phyloP scores from a whole-genome alignment of 306 rosid genomes.

The Corylus avellana region DNA sequence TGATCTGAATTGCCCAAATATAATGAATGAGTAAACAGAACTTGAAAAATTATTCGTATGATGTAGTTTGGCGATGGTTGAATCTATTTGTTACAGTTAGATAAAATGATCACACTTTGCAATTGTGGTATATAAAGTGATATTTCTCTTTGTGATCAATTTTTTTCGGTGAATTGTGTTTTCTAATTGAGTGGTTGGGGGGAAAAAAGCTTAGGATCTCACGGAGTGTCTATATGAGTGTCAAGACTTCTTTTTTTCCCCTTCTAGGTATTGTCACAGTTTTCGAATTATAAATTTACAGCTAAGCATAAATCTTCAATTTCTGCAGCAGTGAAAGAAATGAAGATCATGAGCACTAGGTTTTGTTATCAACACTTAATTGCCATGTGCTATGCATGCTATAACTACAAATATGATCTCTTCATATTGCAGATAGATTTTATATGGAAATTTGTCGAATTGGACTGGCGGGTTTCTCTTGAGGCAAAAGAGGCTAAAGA shows the following conservation, averaged over 20 bases:
- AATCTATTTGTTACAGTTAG: neutral
- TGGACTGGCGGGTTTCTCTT: constrained; percentile 17
- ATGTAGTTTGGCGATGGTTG: neutral
- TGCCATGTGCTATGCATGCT: neutral
- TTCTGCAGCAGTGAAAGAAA: neutral
- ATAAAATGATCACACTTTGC: neutral
- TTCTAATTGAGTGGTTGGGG: neutral
- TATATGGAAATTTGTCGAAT: constrained; percentile 4
- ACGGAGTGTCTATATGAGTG: neutral
- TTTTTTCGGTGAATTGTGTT: neutral
- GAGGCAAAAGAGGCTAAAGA: neutral
- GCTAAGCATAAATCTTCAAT: neutral
- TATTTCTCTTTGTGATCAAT: neutral
- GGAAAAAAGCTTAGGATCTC: neutral
- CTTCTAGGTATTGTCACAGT: neutral
- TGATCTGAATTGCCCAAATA: neutral
- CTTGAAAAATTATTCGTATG: neutral
- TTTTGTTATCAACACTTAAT: neutral
- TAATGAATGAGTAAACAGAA: neutral
- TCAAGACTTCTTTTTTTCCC: neutral
- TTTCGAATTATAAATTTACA: neutral
- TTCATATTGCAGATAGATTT: constrained; percentile 20
- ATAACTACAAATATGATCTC: neutral
- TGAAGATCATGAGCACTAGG: neutral
- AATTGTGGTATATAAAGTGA: neutral